A percentile compares a stretch with the other conserved stretches of the same genome.
Evolutionary conservation across 352 stramenopile species (phyloP).

Genomic region (Globisporangium nodosum): DNA sequence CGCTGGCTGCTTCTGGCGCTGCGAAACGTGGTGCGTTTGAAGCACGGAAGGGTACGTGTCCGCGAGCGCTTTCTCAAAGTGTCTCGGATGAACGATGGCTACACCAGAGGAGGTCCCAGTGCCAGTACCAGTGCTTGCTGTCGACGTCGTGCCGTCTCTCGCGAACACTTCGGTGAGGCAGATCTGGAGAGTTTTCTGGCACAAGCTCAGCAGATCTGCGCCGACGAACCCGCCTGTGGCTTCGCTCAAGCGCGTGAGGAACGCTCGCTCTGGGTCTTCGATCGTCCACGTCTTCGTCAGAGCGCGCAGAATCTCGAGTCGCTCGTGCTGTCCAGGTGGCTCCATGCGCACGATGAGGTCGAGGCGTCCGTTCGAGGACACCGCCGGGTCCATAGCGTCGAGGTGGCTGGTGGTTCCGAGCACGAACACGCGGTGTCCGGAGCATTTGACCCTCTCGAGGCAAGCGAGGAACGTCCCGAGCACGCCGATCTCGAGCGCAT

Average conservation of each 20-base stretch:
- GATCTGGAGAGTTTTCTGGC: slow-evolving; percentile 61
- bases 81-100: slow-evolving; percentile 16
- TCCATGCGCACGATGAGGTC: slow-evolving; percentile 95
- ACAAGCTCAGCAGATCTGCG: slow-evolving; percentile 76
- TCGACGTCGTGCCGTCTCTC: neutral
- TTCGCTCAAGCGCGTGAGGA: slow-evolving; percentile 89
- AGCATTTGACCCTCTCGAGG: slow-evolving; percentile 65
- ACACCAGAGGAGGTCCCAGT: no score
- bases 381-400: slow-evolving; percentile 85
- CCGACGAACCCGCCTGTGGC: slow-evolving; percentile 95
- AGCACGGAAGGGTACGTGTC: slow-evolving; percentile 94
- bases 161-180: slow-evolving; percentile 33
- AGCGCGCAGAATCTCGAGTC: slow-evolving; percentile 90
- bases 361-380: slow-evolving; percentile 94
- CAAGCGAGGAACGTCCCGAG: slow-evolving; percentile 81
- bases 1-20: slow-evolving; percentile 30
- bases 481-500: slow-evolving; percentile 66
- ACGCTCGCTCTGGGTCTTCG: slow-evolving; percentile 32
- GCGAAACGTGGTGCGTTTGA: slow-evolving; percentile 92
- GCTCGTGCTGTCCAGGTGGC: slow-evolving; percentile 89
- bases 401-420: slow-evolving; percentile 72
- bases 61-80: slow-evolving; percentile 87
- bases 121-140: neutral
- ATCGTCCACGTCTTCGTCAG: slow-evolving; percentile 84
- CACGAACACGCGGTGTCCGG: slow-evolving; percentile 46